A percentile compares a stretch with the other conserved stretches of the same genome.
Evolutionary conservation across 169 alveolate species (phyloP).

Genomic region (Plasmodium relictum): DNA sequence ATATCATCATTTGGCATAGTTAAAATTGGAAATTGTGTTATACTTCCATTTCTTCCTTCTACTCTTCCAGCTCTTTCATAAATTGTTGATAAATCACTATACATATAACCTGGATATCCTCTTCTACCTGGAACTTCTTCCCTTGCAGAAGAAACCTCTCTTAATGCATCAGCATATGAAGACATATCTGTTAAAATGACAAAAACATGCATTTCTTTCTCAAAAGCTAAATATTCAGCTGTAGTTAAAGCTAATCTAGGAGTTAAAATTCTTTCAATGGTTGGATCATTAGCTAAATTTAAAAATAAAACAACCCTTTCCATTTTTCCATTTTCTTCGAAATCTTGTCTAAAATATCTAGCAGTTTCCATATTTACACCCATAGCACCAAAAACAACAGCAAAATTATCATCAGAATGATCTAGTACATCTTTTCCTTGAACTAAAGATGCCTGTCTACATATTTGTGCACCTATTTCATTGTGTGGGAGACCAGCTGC

Average conservation of each 20-base stretch:
- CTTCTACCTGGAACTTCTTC: slow-evolving; percentile 99
- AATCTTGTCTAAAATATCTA: slow-evolving; percentile 98
- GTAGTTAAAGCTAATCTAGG: slow-evolving; percentile 99
- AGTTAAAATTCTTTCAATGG: slow-evolving; percentile 98
- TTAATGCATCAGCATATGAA: slow-evolving; percentile 99
- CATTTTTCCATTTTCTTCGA: slow-evolving; percentile 99
- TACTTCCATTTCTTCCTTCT: slow-evolving; percentile 97
- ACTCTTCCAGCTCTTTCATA: slow-evolving; percentile 99
- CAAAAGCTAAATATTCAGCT: slow-evolving; percentile 99
- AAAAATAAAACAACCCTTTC: slow-evolving; percentile 98
- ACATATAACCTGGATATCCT: slow-evolving; percentile 99
- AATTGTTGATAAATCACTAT: slow-evolving; percentile 98
- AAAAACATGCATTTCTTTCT: slow-evolving; percentile 98
- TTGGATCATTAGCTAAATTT: slow-evolving; percentile 99
- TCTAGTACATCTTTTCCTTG: slow-evolving; percentile 98
- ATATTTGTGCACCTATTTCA: slow-evolving; percentile 99
- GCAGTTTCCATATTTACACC: slow-evolving; percentile 99
- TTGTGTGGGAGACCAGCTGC: slow-evolving; percentile 99
- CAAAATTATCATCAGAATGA: slow-evolving; percentile 99
- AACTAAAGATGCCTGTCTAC: slow-evolving; percentile 99
- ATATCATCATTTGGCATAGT: slow-evolving; percentile 99
- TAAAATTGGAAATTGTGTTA: slow-evolving; percentile 99
- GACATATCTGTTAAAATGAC: slow-evolving; percentile 99
- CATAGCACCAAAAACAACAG: slow-evolving; percentile 99
- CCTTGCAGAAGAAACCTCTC: slow-evolving; percentile 99